Evolutionary conservation across 2,329 filamentous ascomycete genomes (phyloP).

Genomic region (Trichoderma guizhouense): DNA sequence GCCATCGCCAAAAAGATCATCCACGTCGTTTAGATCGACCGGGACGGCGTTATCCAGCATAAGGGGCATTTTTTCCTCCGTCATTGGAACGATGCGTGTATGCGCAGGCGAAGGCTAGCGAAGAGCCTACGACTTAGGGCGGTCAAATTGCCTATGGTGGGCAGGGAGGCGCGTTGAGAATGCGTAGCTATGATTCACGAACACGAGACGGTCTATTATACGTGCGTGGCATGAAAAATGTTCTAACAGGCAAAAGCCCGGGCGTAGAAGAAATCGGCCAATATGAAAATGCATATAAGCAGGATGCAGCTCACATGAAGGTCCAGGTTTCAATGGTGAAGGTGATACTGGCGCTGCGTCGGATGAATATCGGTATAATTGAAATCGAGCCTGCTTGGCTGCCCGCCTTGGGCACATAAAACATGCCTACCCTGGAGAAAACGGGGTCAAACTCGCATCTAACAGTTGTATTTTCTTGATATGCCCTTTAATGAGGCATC

Average conservation of each 20-base stretch:
- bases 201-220: neutral
- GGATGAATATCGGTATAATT: neutral
- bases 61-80: conserved; percentile 43
- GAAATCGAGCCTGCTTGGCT: too few species aligned
- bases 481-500: neutral
- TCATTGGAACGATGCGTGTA: conserved; percentile 27
- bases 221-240: neutral
- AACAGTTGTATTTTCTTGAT: neutral
- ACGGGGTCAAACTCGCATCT: neutral
- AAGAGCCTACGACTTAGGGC: neutral
- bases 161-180: neutral
- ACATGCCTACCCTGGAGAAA: neutral
- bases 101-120: neutral
- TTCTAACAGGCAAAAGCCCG: neutral
- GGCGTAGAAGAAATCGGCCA: neutral
- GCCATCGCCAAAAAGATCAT: conserved; percentile 74
- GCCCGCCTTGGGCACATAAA: too few species aligned
- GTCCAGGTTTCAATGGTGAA: neutral
- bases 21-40: conserved; percentile 57
- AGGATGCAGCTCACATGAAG: neutral
- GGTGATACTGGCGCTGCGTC: neutral
- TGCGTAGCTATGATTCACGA: neutral
- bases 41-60: conserved; percentile 44
- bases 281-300: neutral
- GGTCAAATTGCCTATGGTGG: neutral